Evolutionary conservation across 1,284 basidiomycete species (phyloP).

Genomic region (Erythrobasidium hasegawianum): DNA sequence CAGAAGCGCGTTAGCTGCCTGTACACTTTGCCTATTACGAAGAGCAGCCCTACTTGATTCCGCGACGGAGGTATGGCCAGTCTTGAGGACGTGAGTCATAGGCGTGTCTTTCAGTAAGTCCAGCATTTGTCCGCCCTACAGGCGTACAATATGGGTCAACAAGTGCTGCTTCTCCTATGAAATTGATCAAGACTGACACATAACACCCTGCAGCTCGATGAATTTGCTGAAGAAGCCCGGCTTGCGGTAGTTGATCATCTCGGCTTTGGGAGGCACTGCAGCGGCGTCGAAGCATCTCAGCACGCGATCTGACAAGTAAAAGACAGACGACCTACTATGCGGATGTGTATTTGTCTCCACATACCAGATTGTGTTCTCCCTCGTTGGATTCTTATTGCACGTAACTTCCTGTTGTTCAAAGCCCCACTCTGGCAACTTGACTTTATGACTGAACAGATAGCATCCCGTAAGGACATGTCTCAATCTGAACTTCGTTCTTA

Average conservation of each 20-base stretch:
- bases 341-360: slow-evolving; percentile 82
- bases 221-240: slow-evolving; percentile 89
- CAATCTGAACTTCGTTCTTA: slow-evolving; percentile 79
- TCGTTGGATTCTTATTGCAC: slow-evolving; percentile 71
- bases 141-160: not conserved
- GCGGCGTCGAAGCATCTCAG: too few species aligned
- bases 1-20: slow-evolving; percentile 46
- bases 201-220: slow-evolving; percentile 84
- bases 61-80: slow-evolving; percentile 85
- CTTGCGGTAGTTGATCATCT: slow-evolving; percentile 70
- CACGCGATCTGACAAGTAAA: too few species aligned
- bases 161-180: not conserved
- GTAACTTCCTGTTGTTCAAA: slow-evolving; percentile 90
- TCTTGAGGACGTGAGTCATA: slow-evolving; percentile 86
- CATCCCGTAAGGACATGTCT: slow-evolving; percentile 84
- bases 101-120: slow-evolving; percentile 86
- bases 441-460: slow-evolving; percentile 96
- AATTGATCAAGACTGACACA: slow-evolving; percentile 58
- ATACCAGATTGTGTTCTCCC: slow-evolving; percentile 88
- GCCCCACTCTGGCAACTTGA: slow-evolving; percentile 95
- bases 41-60: slow-evolving; percentile 59
- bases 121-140: slow-evolving; percentile 77
- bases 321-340: slow-evolving; percentile 68
- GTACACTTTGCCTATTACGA: too few species aligned
- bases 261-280: slow-evolving; percentile 65